Evolutionary conservation across 2,329 filamentous ascomycete species (phyloP).

Genomic region (Triangularia setosa): DNA sequence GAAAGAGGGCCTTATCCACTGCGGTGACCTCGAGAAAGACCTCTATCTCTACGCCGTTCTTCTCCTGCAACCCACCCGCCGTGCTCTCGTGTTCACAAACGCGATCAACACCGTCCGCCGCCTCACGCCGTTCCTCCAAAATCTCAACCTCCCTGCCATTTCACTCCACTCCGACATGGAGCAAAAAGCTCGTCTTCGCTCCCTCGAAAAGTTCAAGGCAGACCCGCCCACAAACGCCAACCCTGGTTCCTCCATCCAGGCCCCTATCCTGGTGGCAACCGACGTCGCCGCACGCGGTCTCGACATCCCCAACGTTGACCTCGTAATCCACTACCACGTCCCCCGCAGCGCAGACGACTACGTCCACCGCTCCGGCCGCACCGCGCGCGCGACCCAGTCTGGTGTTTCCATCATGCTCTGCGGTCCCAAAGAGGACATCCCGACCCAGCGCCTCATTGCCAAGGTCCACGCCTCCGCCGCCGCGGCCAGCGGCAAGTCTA

Average conservation of each 20-base stretch:
- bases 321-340: slow-evolving; percentile 93
- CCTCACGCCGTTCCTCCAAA: slow-evolving; percentile 77
- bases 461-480: slow-evolving; percentile 72
- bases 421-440: slow-evolving; percentile 82
- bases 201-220: slow-evolving; percentile 81
- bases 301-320: slow-evolving; percentile 84
- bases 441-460: slow-evolving; percentile 75
- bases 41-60: slow-evolving; percentile 88
- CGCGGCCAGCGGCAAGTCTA: slow-evolving; percentile 35
- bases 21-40: slow-evolving; percentile 92
- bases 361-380: slow-evolving; percentile 91
- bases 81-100: slow-evolving; percentile 90
- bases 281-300: slow-evolving; percentile 92
- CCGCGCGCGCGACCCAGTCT: slow-evolving; percentile 73
- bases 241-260: slow-evolving; percentile 37
- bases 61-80: slow-evolving; percentile 73
- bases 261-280: slow-evolving; percentile 74
- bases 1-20: slow-evolving; percentile 88
- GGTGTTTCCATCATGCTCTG: slow-evolving; percentile 87
- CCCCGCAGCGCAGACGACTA: slow-evolving; percentile 89
- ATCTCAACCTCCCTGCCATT: slow-evolving; percentile 70
- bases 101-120: slow-evolving; percentile 90
- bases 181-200: slow-evolving; percentile 91
- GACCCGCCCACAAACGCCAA: slow-evolving; percentile 43
- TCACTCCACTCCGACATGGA: slow-evolving; percentile 91